phyloP scores from a whole-genome alignment of 139 green algal species.

The Tetratostichococcus sp. region DNA sequence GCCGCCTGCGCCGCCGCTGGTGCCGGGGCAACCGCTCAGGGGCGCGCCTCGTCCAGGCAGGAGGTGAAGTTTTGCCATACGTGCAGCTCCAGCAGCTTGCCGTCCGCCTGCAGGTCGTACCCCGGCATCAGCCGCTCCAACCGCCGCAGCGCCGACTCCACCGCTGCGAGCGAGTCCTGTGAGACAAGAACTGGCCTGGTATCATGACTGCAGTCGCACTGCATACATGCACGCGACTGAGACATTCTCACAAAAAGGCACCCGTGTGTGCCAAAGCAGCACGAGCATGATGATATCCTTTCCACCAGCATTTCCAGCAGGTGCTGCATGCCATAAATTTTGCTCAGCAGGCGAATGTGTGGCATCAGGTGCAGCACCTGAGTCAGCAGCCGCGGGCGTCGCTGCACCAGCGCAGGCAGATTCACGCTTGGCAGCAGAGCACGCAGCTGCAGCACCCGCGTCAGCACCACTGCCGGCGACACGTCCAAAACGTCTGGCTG shows the following conservation, averaged over 20 bases:
- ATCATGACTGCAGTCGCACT: too few relatives aligned
- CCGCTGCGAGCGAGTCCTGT: neutral
- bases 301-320: too few relatives aligned
- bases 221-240: too few relatives aligned
- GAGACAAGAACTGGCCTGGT: too few relatives aligned
- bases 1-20: too few relatives aligned
- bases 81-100: constrained; percentile 1
- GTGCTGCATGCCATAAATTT: too few relatives aligned
- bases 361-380: neutral
- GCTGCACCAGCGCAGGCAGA: neutral
- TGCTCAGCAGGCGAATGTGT: neutral
- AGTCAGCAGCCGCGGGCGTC: neutral
- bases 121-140: neutral
- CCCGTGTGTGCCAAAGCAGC: too few relatives aligned
- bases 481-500: neutral
- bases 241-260: too few relatives aligned
- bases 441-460: neutral
- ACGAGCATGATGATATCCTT: too few relatives aligned
- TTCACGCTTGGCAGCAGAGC: neutral
- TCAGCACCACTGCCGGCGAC: neutral
- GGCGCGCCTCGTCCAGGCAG: neutral
- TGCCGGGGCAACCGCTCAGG: neutral
- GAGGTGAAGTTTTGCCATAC: neutral
- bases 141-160: neutral
- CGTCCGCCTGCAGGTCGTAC: neutral